Percentiles rank a stretch among this genome's conserved stretches.
Evolutionary conservation across 2,329 filamentous ascomycete species (phyloP).

Genomic region (Ophiostoma angusticollis): DNA sequence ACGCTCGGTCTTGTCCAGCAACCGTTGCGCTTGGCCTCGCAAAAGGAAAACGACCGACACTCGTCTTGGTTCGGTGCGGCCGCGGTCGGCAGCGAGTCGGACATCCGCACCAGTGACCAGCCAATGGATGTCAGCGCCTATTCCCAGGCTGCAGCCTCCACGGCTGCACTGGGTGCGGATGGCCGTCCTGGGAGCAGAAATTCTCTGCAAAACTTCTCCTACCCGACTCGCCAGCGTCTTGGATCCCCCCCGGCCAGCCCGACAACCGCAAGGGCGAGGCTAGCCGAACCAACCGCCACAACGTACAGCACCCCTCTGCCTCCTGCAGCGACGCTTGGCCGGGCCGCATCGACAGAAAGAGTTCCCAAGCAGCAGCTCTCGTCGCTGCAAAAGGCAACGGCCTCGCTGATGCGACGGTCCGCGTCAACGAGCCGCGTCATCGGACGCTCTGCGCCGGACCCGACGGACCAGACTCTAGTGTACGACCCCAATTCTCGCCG

Average conservation of each 20-base stretch:
- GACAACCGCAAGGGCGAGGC: not conserved
- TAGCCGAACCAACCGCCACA: not conserved
- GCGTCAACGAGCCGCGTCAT: slow-evolving; percentile 14
- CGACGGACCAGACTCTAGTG: slow-evolving; percentile 35
- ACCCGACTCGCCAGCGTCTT: slow-evolving; percentile 33
- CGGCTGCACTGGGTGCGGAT: no score
- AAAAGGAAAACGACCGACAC: slow-evolving; percentile 30
- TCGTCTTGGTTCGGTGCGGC: slow-evolving; percentile 39
- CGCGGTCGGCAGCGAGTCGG: slow-evolving; percentile 28
- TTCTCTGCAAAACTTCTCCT: slow-evolving; percentile 46
- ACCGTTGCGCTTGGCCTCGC: slow-evolving; percentile 40
- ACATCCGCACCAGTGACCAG: slow-evolving; percentile 32
- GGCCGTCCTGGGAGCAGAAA: slow-evolving; percentile 31
- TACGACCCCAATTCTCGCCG: slow-evolving; percentile 55
- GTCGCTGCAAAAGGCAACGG: slow-evolving; percentile 1
- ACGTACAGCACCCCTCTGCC: slow-evolving; percentile 6
- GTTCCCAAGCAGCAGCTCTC: not conserved
- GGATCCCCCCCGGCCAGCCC: slow-evolving; percentile 25
- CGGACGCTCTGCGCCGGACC: slow-evolving; percentile 12
- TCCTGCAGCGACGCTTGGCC: not conserved
- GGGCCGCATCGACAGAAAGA: slow-evolving; percentile 6
- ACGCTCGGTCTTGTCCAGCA: slow-evolving; percentile 11
- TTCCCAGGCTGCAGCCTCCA: slow-evolving; percentile 6
- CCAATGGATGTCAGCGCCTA: slow-evolving; percentile 19
- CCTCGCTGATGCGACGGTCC: slow-evolving; percentile 12